phyloP scores from a whole-genome alignment of 331 rosid species.

The Ulmus americana region DNA sequence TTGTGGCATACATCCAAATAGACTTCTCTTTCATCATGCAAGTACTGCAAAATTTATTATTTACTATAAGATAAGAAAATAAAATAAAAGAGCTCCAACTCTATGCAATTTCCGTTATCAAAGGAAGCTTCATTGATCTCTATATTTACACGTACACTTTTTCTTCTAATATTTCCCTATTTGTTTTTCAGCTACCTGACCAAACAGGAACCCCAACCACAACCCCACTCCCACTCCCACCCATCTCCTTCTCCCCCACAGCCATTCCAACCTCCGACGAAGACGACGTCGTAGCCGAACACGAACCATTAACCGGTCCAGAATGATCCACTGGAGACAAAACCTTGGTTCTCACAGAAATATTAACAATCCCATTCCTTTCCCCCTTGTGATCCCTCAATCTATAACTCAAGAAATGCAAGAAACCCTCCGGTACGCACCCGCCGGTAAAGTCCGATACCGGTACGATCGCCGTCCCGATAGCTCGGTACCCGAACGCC shows the following conservation, averaged over 20 bases:
- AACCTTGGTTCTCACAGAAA: constrained; percentile 34
- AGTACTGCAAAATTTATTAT: too few relatives aligned
- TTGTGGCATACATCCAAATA: too few relatives aligned
- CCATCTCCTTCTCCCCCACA: constrained; percentile 2
- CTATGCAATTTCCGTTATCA: too few relatives aligned
- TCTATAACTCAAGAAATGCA: constrained; percentile 51
- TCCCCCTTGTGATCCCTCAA: constrained; percentile 46
- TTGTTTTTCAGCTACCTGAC: background rate
- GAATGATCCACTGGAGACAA: background rate
- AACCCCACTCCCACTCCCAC: constrained; percentile 11
- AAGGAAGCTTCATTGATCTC: too few relatives aligned
- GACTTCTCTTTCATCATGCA: too few relatives aligned
- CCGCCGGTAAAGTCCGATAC: constrained; percentile 38
- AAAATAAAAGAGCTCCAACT: too few relatives aligned
- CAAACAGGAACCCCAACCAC: constrained; percentile 57
- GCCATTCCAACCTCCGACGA: background rate
- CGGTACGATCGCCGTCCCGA: constrained; percentile 51
- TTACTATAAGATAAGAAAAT: too few relatives aligned
- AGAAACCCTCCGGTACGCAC: constrained; percentile 32
- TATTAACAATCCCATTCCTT: constrained; percentile 51
- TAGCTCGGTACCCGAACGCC: constrained; percentile 12
- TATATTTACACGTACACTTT: too few relatives aligned
- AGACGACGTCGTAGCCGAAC: background rate
- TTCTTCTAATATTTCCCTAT: too few relatives aligned
- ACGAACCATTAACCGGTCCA: background rate